Evolutionary conservation across 768 basidiomycete species (phyloP).

Genomic region (Suillus plorans): DNA sequence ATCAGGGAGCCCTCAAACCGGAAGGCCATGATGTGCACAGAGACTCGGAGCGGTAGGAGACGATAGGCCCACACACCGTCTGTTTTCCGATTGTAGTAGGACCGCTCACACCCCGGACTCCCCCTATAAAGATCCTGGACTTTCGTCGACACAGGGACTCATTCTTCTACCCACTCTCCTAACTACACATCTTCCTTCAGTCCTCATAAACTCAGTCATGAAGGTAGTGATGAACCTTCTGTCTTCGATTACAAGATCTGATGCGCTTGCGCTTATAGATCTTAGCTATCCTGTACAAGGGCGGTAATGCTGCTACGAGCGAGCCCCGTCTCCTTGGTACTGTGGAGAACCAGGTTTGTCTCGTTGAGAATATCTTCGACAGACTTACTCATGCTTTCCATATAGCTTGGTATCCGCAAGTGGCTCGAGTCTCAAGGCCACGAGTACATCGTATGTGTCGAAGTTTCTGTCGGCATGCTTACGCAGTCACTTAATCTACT

Average conservation of each 20-base stretch:
- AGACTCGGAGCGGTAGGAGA: neutral
- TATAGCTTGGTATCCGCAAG: slow-evolving; percentile 66
- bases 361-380: neutral
- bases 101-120: slow-evolving; percentile 2
- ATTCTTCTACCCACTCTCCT: slow-evolving; percentile 13
- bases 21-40: slow-evolving; percentile 1
- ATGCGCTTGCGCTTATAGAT: slow-evolving; percentile 41
- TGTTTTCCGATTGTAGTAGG: slow-evolving; percentile 6
- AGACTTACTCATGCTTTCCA: neutral
- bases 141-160: neutral
- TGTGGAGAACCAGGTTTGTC: slow-evolving; percentile 68
- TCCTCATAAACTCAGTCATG: slow-evolving; percentile 31
- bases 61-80: slow-evolving; percentile 9
- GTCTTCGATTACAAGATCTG: neutral
- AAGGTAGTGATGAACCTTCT: slow-evolving; percentile 34
- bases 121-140: slow-evolving; percentile 21
- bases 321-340: slow-evolving; percentile 81
- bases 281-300: slow-evolving; percentile 74
- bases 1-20: slow-evolving; percentile 5
- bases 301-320: slow-evolving; percentile 60
- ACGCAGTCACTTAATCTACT: slow-evolving; percentile 11
- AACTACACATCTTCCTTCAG: slow-evolving; percentile 5
- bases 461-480: neutral
- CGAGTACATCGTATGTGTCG: slow-evolving; percentile 59
- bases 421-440: slow-evolving; percentile 75